Evolutionary conservation across 306 rosid species (phyloP).

Genomic region (Inga leiocalycina): DNA sequence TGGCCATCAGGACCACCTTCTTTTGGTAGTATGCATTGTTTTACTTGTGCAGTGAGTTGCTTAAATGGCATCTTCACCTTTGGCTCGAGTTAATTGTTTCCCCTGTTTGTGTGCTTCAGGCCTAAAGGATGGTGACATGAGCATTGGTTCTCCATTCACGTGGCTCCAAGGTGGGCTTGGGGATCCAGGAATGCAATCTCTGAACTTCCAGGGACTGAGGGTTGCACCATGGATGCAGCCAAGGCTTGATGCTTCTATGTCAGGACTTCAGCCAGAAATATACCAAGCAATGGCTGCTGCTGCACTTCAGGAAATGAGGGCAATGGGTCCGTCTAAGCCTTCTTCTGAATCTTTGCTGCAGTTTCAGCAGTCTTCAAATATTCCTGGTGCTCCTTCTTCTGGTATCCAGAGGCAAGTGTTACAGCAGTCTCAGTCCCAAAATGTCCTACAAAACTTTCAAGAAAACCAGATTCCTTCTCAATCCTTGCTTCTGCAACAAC

Average conservation of each 20-base stretch:
- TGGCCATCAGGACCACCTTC: constrained; percentile 87
- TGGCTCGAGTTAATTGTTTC: neutral
- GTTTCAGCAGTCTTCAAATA: constrained; percentile 69
- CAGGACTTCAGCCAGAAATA: constrained; percentile 75
- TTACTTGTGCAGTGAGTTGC: constrained; percentile 9
- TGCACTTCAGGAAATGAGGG: constrained; percentile 85
- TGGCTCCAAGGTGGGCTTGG: constrained; percentile 79
- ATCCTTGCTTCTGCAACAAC: constrained; percentile 57
- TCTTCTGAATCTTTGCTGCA: constrained; percentile 63
- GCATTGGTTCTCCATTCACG: constrained; percentile 64
- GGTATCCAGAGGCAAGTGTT: constrained; percentile 65
- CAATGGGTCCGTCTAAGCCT: constrained; percentile 61
- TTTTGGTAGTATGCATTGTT: constrained; percentile 55
- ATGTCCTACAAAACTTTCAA: constrained; percentile 54
- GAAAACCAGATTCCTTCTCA: constrained; percentile 56
- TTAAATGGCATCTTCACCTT: constrained; percentile 1
- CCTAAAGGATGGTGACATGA: constrained; percentile 72
- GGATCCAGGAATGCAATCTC: constrained; percentile 76
- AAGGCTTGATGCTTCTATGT: constrained; percentile 67
- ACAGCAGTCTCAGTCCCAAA: constrained; percentile 74
- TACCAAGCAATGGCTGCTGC: constrained; percentile 89
- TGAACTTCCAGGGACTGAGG: constrained; percentile 80
- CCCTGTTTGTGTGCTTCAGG: constrained; percentile 48
- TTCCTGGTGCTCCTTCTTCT: constrained; percentile 59
- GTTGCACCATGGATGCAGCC: constrained; percentile 91